Base-by-base conservation (phyloP, 2,329 filamentous ascomycete species). In the Cyclaneusma minus region DNA sequence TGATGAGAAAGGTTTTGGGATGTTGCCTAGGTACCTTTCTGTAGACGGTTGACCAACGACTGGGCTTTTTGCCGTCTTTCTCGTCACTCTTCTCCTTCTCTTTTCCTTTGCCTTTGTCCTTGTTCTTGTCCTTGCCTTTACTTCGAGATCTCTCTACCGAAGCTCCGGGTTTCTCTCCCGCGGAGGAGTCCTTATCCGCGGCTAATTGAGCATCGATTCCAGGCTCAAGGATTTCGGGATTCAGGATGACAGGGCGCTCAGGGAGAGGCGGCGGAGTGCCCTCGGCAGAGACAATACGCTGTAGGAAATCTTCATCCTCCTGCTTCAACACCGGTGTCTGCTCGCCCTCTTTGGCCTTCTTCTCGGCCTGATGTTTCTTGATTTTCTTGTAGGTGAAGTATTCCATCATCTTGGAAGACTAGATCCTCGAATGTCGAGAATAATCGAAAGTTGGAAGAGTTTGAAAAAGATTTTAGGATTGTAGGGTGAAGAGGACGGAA, bases 321-420 rank as follows among this genome's bases (percentile, higher is more conserved):
- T 53, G 51, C 32, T 61, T 54, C 22, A 75, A 56, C 16, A 75
- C 50, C 1, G 62, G 62, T 23, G 43, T 40, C 24, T 10, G 13
- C 19, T 16, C 29, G 16, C 13, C 15, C 16, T 38, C 37, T 21
- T 36, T 36, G 7, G 32, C 35, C 6, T 45, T 50, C 39, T 68
- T 64, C 31, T 68, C 56, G 3, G 54, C 59, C 39, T 56, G 60
- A 44, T 64, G 51, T 49, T 73, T 69, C 52, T 72, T 74, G 42
- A 60, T 52, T 46, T 72, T 75, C 45, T 66, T 73, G 53, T 62
- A 65, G 18, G 58, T 52, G 37, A 75, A 64, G 47, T 68, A 74
- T 47, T 75, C 68, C 34, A 75, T 43, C 71, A 76, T 76, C 25
- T 36, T 44, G 8, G 18, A 8, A 20, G 18, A 8, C 18, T 8